These are phyloP conservation scores for Amphibolis antarctica DNA, from an alignment of 106 monocot species.

Conservation along the genomic window DNA sequence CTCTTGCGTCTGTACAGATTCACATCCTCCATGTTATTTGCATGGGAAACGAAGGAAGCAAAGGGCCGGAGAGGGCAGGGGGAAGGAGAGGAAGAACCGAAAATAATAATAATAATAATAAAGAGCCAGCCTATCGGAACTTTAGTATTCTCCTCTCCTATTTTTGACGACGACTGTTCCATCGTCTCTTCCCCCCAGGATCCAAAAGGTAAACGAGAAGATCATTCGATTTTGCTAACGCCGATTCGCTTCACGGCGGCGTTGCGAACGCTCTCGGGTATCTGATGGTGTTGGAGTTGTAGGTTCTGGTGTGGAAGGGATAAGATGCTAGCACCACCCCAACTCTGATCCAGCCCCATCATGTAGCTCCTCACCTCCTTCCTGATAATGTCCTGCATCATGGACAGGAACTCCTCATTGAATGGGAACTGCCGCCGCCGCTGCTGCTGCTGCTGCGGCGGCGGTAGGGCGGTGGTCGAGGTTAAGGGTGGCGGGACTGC, in stretches of 20 bases:
- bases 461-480: not conserved
- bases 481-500: not conserved
- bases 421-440: not conserved
- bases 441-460: not conserved
- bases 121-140: too few species aligned
- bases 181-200: too few species aligned
- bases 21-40: not conserved
- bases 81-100: not conserved
- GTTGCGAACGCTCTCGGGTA: constrained; percentile 12
- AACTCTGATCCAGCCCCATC: constrained; percentile 8
- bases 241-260: constrained; percentile 20
- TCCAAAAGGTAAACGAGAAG: too few species aligned
- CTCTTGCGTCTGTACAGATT: constrained; percentile 2
- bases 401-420: constrained; percentile 13
- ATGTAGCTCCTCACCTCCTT: constrained; percentile 26
- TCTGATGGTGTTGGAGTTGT: constrained; percentile 1
- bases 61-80: too few species aligned
- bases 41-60: not conserved
- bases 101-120: not conserved
- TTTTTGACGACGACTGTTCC: too few species aligned
- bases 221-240: constrained; percentile 13
- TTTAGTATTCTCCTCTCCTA: too few species aligned
- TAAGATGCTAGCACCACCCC: not conserved
- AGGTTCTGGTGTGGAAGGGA: not conserved
- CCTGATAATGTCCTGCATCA: constrained; percentile 27